These are phyloP conservation scores for Fusarium dlaminii DNA, from an alignment of 2,329 filamentous ascomycete species.

Conservation along the genomic window DNA sequence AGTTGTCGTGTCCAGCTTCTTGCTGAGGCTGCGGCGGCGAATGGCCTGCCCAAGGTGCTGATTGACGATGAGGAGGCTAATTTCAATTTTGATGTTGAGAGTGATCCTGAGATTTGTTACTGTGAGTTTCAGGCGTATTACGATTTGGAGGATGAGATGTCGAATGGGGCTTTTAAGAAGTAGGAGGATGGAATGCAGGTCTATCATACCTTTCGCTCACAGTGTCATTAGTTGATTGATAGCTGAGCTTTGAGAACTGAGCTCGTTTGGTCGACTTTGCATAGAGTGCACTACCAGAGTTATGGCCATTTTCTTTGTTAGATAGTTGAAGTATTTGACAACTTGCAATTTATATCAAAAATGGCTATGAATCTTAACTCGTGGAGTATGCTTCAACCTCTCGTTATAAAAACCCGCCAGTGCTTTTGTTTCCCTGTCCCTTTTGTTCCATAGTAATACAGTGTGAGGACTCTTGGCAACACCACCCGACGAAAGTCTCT, in stretches of 20 bases:
- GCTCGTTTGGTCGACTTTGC: neutral
- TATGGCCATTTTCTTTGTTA: neutral
- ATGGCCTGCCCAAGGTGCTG: conserved; percentile 47
- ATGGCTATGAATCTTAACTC: accelerated
- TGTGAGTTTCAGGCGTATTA: conserved; percentile 43
- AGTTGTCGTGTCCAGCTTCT: conserved; percentile 61
- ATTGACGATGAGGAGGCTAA: conserved; percentile 55
- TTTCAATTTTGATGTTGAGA: conserved; percentile 46
- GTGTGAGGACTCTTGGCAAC: too few relatives aligned
- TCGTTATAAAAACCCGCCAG: too few relatives aligned
- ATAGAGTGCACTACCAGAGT: neutral
- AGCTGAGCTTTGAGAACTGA: too few relatives aligned
- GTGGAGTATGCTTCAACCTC: neutral
- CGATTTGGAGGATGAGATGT: conserved; percentile 39
- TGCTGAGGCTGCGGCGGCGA: conserved; percentile 43
- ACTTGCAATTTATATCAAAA: accelerated
- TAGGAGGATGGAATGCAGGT: neutral
- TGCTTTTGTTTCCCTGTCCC: too few relatives aligned
- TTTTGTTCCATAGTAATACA: too few relatives aligned
- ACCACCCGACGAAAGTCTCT: too few relatives aligned
- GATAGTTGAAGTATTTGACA: accelerated
- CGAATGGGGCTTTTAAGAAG: conserved; percentile 37
- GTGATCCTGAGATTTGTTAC: conserved; percentile 40
- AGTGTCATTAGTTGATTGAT: neutral
- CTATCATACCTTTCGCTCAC: accelerated